A percentile compares a stretch with the other conserved stretches of the same genome.
Conservation (phyloP, 768 basidiomycete genomes). For the Boletus pseudopeckii region DNA sequence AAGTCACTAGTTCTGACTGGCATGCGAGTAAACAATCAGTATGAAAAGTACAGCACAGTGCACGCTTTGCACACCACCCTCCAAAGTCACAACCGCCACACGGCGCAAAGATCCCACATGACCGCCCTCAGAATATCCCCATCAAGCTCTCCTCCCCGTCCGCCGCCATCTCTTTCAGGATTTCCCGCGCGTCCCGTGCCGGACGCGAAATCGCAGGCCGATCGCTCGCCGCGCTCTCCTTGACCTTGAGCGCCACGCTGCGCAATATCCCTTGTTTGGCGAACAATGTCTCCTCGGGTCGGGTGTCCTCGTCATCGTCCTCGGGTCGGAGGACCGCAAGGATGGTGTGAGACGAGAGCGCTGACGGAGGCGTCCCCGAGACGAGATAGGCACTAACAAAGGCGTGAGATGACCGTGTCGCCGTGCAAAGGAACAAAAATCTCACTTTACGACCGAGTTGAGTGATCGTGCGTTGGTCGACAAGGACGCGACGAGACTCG, state of each 20-base stretch:
- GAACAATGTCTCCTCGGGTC: slow-evolving; percentile 43
- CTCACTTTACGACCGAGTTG: slow-evolving; percentile 65
- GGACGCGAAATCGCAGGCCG: slow-evolving; percentile 72
- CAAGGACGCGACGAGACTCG: slow-evolving; percentile 58
- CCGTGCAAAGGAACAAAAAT: not conserved
- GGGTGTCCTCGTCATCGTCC: slow-evolving; percentile 29
- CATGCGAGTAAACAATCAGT: no score
- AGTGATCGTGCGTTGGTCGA: slow-evolving; percentile 60
- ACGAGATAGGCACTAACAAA: slow-evolving; percentile 55
- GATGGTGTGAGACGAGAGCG: slow-evolving; percentile 57
- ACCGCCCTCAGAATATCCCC: slow-evolving; percentile 25
- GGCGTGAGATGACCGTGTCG: slow-evolving; percentile 2
- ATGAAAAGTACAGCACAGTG: no score
- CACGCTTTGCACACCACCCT: no score
- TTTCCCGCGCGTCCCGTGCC: slow-evolving; percentile 77
- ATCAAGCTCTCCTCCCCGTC: slow-evolving; percentile 25
- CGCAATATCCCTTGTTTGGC: slow-evolving; percentile 62
- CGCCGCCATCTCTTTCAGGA: slow-evolving; percentile 41
- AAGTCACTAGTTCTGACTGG: no score
- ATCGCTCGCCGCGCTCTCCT: slow-evolving; percentile 66
- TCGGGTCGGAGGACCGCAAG: slow-evolving; percentile 52
- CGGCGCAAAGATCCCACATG: no score
- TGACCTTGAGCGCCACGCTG: slow-evolving; percentile 68
- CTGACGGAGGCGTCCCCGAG: slow-evolving; percentile 64
- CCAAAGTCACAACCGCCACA: no score